Conservation (phyloP, 306 rosid species). For the Corylus heterophylla region DNA sequence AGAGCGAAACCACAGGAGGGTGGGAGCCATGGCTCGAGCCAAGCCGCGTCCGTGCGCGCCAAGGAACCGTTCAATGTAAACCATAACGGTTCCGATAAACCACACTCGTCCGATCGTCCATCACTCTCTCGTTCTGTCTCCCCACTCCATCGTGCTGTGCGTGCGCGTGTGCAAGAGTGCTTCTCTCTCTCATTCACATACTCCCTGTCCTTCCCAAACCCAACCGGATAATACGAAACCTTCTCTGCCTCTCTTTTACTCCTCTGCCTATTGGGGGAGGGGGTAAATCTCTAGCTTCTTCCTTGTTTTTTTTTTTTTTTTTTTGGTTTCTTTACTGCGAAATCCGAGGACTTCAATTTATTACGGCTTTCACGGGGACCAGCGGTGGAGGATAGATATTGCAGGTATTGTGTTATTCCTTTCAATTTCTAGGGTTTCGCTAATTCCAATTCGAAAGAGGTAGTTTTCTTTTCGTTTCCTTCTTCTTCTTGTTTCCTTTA, state of each 20-base stretch:
- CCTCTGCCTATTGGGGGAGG: conserved; percentile 15
- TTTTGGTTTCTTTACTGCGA: conserved; percentile 17
- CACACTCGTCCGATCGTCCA: conserved; percentile 48
- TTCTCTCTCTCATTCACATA: conserved; percentile 12
- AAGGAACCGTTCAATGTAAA: conserved; percentile 39
- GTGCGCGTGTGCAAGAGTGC: conserved; percentile 13
- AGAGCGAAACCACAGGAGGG: neutral
- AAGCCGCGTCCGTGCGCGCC: conserved; percentile 48
- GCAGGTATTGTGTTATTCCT: conserved; percentile 16
- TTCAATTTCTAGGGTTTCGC: conserved; percentile 40
- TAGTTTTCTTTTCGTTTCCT: conserved; percentile 15
- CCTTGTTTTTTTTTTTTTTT: neutral
- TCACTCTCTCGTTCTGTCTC: conserved; percentile 12
- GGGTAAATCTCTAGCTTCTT: conserved; percentile 29
- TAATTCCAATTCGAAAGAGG: conserved; percentile 24
- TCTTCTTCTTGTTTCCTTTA: neutral
- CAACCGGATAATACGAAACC: conserved; percentile 37
- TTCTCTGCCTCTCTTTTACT: conserved; percentile 23
- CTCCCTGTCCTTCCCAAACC: conserved; percentile 24
- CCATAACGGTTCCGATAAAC: conserved; percentile 51
- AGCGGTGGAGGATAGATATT: neutral
- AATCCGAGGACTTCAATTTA: conserved; percentile 7
- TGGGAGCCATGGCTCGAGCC: conserved; percentile 44
- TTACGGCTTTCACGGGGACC: conserved; percentile 14
- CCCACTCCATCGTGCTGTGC: neutral